Percentiles rank a stretch among this genome's conserved stretches.
Evolutionary conservation across 441 rosid species (phyloP).

Genomic region (Daphne laureola): DNA sequence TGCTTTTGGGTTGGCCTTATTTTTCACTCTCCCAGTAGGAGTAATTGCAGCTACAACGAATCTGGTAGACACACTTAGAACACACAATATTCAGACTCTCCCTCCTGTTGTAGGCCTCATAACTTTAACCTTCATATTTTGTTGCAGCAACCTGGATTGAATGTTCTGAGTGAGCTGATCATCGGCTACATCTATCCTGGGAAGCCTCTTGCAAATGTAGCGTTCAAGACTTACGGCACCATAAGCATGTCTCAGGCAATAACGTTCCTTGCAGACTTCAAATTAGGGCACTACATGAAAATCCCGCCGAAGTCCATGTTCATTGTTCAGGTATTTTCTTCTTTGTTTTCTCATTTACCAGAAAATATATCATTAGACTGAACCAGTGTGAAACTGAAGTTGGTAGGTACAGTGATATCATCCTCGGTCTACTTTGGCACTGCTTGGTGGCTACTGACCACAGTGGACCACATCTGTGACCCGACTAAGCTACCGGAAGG

Average conservation of each 20-base stretch:
- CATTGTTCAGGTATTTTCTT: constrained; percentile 34
- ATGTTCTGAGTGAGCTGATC: constrained; percentile 40
- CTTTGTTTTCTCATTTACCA: too few relatives aligned
- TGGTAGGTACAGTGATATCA: constrained; percentile 28
- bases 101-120: too few relatives aligned
- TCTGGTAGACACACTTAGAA: constrained; percentile 19
- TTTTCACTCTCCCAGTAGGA: constrained; percentile 36
- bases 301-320: constrained; percentile 47
- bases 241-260: constrained; percentile 34
- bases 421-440: constrained; percentile 33
- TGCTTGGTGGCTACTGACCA: constrained; percentile 38
- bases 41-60: constrained; percentile 43
- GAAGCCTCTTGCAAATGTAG: constrained; percentile 39
- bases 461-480: constrained; percentile 30
- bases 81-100: not conserved
- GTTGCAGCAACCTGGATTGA: constrained; percentile 36
- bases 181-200: constrained; percentile 46
- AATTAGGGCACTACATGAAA: constrained; percentile 47
- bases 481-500: constrained; percentile 18
- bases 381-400: constrained; percentile 5
- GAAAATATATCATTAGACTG: not conserved
- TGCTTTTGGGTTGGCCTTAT: constrained; percentile 22
- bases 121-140: not conserved
- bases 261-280: constrained; percentile 35
- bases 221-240: constrained; percentile 40